These are phyloP conservation scores for Solanum arcanum DNA, from an alignment of 257 asterid species.

Conservation along the genomic window DNA sequence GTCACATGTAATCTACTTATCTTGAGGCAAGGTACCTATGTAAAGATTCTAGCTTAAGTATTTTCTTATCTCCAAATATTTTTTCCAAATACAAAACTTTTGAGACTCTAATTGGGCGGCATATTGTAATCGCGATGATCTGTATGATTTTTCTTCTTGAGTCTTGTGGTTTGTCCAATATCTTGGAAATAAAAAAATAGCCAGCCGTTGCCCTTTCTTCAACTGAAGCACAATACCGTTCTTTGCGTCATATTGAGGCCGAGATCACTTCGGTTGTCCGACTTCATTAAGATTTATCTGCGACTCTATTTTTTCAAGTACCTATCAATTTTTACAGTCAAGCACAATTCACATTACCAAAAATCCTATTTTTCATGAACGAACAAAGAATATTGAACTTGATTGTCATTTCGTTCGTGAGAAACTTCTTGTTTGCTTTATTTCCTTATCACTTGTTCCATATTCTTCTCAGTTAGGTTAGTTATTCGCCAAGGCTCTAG, in stretches of 20 bases:
- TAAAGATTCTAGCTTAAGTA: neutral
- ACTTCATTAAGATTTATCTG: neutral
- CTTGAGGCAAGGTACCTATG: neutral
- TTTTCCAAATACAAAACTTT: neutral
- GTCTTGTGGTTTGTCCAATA: neutral
- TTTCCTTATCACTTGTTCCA: neutral
- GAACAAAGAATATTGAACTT: too few species aligned
- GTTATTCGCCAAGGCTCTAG: neutral
- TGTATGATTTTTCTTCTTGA: too few species aligned
- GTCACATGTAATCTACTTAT: neutral
- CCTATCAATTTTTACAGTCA: neutral
- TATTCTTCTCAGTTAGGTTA: neutral
- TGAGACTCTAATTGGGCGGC: neutral
- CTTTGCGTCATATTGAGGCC: neutral
- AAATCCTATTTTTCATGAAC: too few species aligned
- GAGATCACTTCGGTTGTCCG: neutral
- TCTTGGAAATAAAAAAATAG: too few species aligned
- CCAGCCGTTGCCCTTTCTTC: neutral
- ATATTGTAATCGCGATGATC: neutral
- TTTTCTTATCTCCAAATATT: too few species aligned
- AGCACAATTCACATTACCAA: neutral
- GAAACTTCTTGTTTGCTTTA: neutral
- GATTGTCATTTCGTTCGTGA: neutral
- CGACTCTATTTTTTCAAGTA: neutral
- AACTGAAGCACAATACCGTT: neutral